These are phyloP conservation scores for Crinitomyces ghanaensis DNA, from an alignment of 805 yeast genomes.

Conservation along the genomic window DNA sequence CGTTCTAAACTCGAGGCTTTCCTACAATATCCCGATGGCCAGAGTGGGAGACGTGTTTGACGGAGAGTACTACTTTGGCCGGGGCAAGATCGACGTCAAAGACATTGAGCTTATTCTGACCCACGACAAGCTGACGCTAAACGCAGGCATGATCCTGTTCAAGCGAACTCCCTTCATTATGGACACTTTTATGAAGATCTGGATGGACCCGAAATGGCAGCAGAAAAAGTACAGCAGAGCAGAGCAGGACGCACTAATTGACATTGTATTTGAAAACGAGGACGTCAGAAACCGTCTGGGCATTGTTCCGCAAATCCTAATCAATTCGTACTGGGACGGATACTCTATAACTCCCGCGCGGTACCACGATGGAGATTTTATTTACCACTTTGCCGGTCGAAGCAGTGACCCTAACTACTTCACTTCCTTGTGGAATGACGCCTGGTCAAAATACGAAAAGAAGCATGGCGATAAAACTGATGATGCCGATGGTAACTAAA, in stretches of 20 bases:
- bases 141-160: conserved; percentile 24
- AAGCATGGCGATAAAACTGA: too few relatives aligned
- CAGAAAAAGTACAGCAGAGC: conserved; percentile 10
- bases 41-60: conserved; percentile 9
- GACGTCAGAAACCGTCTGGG: conserved; percentile 17
- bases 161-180: conserved; percentile 16
- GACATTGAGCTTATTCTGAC: conserved; percentile 19
- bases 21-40: conserved; percentile 15
- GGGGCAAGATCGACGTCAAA: conserved; percentile 12
- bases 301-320: conserved; percentile 21
- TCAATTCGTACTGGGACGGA: conserved; percentile 19
- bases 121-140: conserved; percentile 21
- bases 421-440: too few relatives aligned
- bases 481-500: too few relatives aligned
- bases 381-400: conserved; percentile 23
- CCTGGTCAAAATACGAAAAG: too few relatives aligned
- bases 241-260: conserved; percentile 18
- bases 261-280: conserved; percentile 11
- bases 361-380: conserved; percentile 19
- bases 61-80: conserved; percentile 4
- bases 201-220: conserved; percentile 18
- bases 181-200: conserved; percentile 18
- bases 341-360: conserved; percentile 7
- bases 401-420: conserved; percentile 1
- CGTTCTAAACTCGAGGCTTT: conserved; percentile 17